Evolutionary conservation across 345 rosid species (phyloP).

Genomic region (Eucalyptus pauciflora): DNA sequence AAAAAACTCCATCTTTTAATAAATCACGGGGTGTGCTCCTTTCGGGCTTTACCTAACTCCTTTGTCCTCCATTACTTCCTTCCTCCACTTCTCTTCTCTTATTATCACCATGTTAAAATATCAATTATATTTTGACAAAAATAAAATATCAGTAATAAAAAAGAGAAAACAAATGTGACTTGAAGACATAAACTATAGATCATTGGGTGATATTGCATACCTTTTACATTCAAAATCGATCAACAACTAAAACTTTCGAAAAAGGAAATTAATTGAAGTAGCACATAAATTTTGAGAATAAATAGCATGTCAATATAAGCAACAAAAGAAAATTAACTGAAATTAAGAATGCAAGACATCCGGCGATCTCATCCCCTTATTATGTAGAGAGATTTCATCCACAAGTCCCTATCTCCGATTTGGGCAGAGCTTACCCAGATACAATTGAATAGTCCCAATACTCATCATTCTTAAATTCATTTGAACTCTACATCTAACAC

Average conservation of each 20-base stretch:
- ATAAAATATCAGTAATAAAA: not conserved
- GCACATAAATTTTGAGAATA: not conserved
- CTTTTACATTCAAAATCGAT: not conserved
- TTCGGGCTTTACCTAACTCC: not conserved
- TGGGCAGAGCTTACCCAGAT: rapidly evolving
- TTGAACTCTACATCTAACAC: not conserved
- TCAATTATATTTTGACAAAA: not conserved
- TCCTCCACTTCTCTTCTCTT: not conserved
- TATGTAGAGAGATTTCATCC: not conserved
- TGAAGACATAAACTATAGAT: not conserved
- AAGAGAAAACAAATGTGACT: not conserved
- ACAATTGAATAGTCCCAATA: not conserved
- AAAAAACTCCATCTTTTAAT: not conserved
- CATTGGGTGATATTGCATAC: not conserved
- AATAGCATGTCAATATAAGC: not conserved
- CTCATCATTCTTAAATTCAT: not conserved
- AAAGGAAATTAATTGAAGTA: not conserved
- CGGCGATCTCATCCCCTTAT: not conserved
- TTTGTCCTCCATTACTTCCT: not conserved
- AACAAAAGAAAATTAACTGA: not conserved
- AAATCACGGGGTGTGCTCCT: not conserved
- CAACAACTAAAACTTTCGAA: not conserved
- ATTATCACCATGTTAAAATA: not conserved
- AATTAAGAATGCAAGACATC: not conserved
- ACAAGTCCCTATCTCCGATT: not conserved